Evolutionary conservation across 2,329 filamentous ascomycete genomes (phyloP).

Genomic region (Parasarocladium wereldwijsianum): DNA sequence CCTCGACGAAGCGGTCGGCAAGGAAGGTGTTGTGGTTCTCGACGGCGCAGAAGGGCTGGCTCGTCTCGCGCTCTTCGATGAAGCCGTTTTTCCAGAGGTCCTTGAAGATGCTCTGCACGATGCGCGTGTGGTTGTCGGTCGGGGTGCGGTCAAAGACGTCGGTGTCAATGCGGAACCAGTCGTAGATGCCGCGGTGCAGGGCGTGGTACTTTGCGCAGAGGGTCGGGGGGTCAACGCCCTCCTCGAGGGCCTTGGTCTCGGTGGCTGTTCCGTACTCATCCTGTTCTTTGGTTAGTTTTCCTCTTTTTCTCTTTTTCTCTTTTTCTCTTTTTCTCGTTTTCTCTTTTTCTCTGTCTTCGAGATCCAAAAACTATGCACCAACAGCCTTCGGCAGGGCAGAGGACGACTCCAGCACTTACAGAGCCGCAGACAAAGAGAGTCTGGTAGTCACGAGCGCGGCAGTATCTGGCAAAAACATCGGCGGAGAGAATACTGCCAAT

Average conservation of each 20-base stretch:
- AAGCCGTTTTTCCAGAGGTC: slow-evolving; percentile 82
- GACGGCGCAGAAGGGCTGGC: slow-evolving; percentile 66
- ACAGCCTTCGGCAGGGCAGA: not conserved
- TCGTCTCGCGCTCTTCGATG: slow-evolving; percentile 73
- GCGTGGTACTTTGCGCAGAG: slow-evolving; percentile 88
- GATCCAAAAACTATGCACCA: no score
- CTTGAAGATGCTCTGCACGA: slow-evolving; percentile 81
- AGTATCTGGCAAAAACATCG: slow-evolving; percentile 73
- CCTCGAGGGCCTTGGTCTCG: slow-evolving; percentile 87
- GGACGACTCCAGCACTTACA: slow-evolving; percentile 8
- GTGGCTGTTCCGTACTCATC: slow-evolving; percentile 96
- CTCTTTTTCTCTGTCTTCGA: no score
- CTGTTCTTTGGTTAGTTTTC: slow-evolving; percentile 5
- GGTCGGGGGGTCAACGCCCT: slow-evolving; percentile 65
- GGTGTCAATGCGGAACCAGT: slow-evolving; percentile 92
- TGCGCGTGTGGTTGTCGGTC: slow-evolving; percentile 76
- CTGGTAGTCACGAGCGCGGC: slow-evolving; percentile 62
- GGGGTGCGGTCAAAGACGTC: slow-evolving; percentile 92
- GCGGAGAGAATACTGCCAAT: slow-evolving; percentile 78
- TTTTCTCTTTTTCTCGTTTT: no score
- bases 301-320: not conserved
- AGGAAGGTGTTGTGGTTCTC: slow-evolving; percentile 62
- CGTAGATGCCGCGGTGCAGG: slow-evolving; percentile 79
- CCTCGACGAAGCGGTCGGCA: slow-evolving; percentile 77
- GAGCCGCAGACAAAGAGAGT: slow-evolving; percentile 74